Evolutionary conservation across 495 filamentous ascomycete genomes (phyloP).

Genomic region (Aspergillus asperescens): DNA sequence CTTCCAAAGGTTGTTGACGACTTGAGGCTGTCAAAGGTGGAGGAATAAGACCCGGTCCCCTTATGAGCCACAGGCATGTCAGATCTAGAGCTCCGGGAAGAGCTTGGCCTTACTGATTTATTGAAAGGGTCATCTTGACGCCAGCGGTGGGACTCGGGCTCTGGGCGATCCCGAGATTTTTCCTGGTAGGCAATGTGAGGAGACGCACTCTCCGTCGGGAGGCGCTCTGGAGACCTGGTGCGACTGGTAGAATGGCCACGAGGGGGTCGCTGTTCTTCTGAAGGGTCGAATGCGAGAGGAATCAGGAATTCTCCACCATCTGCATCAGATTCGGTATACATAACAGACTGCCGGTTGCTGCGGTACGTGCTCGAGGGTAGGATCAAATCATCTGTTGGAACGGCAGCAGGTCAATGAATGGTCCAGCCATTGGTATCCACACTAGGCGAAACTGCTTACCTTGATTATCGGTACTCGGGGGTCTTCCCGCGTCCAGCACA

Average conservation of each 20-base stretch:
- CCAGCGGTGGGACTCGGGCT: slow-evolving; percentile 36
- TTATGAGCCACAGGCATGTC: slow-evolving; percentile 34
- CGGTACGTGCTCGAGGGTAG: slow-evolving; percentile 73
- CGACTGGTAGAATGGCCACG: slow-evolving; percentile 20
- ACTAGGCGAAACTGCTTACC: slow-evolving; percentile 13
- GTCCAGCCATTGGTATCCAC: not conserved
- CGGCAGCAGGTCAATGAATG: not conserved
- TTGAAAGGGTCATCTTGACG: slow-evolving; percentile 48
- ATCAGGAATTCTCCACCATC: slow-evolving; percentile 76
- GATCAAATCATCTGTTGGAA: slow-evolving; percentile 49
- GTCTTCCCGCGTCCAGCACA: slow-evolving; percentile 25
- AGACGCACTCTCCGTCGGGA: slow-evolving; percentile 42
- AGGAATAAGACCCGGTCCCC: slow-evolving; percentile 32
- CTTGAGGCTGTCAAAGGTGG: slow-evolving; percentile 31
- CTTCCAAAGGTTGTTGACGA: slow-evolving; percentile 25
- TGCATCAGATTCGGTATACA: slow-evolving; percentile 53
- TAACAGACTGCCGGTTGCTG: slow-evolving; percentile 65
- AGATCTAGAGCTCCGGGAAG: slow-evolving; percentile 62
- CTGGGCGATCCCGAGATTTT: slow-evolving; percentile 59
- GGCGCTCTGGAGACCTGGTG: slow-evolving; percentile 22
- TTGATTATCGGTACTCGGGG: slow-evolving; percentile 18
- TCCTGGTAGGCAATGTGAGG: slow-evolving; percentile 92
- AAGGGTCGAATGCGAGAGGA: slow-evolving; percentile 84
- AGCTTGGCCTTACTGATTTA: slow-evolving; percentile 54
- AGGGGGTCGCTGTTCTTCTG: slow-evolving; percentile 55